Conservation (phyloP, 176 grass and related monocot species). For the Areca catechu region DNA sequence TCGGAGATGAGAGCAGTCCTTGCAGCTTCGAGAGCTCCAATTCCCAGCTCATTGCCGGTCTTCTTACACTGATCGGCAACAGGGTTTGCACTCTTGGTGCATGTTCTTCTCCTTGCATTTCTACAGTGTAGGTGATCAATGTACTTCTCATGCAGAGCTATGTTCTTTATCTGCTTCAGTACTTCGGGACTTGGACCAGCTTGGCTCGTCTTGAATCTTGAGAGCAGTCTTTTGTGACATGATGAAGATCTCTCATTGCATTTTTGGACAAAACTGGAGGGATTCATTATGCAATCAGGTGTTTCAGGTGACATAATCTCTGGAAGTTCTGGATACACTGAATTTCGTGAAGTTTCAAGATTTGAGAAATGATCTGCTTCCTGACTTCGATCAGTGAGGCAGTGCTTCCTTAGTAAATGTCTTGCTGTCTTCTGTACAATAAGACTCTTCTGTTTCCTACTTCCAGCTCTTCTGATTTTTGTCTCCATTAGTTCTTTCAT, state of each 20-base stretch:
- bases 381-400: constrained; percentile 38
- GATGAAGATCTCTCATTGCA: constrained; percentile 28
- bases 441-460: constrained; percentile 40
- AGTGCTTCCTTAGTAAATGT: constrained; percentile 59
- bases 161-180: constrained; percentile 68
- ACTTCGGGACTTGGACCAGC: constrained; percentile 38
- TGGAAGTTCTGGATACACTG: constrained; percentile 24
- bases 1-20: constrained; percentile 64
- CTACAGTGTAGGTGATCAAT: constrained; percentile 58
- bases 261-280: constrained; percentile 14
- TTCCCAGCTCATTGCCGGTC: constrained; percentile 16
- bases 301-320: constrained; percentile 37
- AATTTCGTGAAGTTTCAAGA: constrained; percentile 63
- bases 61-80: constrained; percentile 15
- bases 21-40: constrained; percentile 35
- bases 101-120: constrained; percentile 39
- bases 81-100: constrained; percentile 17
- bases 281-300: constrained; percentile 9
- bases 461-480: constrained; percentile 24
- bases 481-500: constrained; percentile 25
- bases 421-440: constrained; percentile 59
- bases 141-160: constrained; percentile 72
- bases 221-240: constrained; percentile 21
- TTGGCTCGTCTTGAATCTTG: constrained; percentile 31
- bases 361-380: constrained; percentile 71